Evolutionary conservation across 495 filamentous ascomycete genomes (phyloP).

Genomic region (Podospora pseudocomata): DNA sequence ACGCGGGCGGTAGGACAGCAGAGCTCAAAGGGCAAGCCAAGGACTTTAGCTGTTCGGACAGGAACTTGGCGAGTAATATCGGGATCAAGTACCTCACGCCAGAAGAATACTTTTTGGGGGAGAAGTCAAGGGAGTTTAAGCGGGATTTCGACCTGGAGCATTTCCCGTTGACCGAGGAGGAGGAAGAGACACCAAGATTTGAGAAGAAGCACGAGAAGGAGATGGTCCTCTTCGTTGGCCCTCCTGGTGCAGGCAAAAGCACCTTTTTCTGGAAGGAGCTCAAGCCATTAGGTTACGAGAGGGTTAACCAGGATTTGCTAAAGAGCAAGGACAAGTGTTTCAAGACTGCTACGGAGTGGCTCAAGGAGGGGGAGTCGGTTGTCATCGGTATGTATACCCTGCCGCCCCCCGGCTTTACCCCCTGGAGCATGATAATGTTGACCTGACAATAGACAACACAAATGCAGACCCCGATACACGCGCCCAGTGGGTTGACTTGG

Average conservation of each 20-base stretch:
- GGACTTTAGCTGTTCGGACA: constrained; percentile 73
- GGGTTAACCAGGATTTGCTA: constrained; percentile 87
- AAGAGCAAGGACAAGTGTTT: constrained; percentile 78
- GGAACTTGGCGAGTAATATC: constrained; percentile 79
- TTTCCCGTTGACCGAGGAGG: constrained; percentile 31
- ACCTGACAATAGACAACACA: constrained; percentile 69
- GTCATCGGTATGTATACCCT: constrained; percentile 53
- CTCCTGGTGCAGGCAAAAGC: constrained; percentile 85
- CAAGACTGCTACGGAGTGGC: constrained; percentile 63
- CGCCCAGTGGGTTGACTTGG: constrained; percentile 69
- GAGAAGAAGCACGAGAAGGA: constrained; percentile 64
- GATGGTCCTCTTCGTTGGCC: constrained; percentile 80
- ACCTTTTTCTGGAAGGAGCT: constrained; percentile 81
- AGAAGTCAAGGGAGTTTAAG: constrained; percentile 56
- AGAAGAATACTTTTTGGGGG: constrained; percentile 81
- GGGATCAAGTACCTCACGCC: constrained; percentile 78
- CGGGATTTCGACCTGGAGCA: constrained; percentile 61
- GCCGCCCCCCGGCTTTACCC: neutral
- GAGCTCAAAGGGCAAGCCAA: constrained; percentile 33
- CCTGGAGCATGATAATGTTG: constrained; percentile 1
- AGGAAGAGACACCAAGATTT: constrained; percentile 39
- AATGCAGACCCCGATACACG: constrained; percentile 77
- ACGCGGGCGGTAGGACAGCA: constrained; percentile 63
- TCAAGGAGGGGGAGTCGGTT: constrained; percentile 63
- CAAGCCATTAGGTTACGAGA: constrained; percentile 73